Evolutionary conservation across 2,329 filamentous ascomycete species (phyloP).

Genomic region (Aspergillus piperis): DNA sequence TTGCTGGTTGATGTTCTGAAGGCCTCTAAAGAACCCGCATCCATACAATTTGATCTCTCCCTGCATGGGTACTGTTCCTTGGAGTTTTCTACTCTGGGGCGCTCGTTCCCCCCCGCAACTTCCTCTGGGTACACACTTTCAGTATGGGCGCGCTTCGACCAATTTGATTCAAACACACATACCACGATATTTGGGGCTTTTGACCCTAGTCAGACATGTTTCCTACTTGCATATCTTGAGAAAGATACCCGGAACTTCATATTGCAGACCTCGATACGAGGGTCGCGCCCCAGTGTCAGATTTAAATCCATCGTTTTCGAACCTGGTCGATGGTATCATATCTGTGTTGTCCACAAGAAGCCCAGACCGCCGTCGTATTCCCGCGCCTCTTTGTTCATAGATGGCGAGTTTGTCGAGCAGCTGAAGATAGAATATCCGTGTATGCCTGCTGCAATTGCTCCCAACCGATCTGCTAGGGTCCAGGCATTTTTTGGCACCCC

Average conservation of each 20-base stretch:
- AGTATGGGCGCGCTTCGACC: constrained; percentile 84
- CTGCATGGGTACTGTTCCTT: constrained; percentile 85
- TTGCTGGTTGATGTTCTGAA: constrained; percentile 75
- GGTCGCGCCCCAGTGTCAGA: constrained; percentile 81
- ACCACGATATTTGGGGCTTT: constrained; percentile 96
- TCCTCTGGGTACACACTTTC: constrained; percentile 85
- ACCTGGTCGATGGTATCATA: constrained; percentile 84
- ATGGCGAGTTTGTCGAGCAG: constrained; percentile 93
- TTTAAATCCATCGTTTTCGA: constrained; percentile 83
- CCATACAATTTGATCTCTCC: constrained; percentile 92
- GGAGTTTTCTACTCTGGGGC: constrained; percentile 82
- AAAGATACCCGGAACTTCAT: constrained; percentile 93
- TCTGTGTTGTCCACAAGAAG: constrained; percentile 81
- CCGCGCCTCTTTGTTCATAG: constrained; percentile 83
- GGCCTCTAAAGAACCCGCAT: constrained; percentile 73
- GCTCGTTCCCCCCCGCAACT: constrained; percentile 77
- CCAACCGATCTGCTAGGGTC: constrained; percentile 60
- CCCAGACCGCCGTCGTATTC: constrained; percentile 73
- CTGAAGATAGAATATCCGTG: constrained; percentile 84
- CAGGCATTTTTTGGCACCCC: constrained; percentile 95
- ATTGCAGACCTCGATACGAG: constrained; percentile 89
- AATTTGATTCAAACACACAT: constrained; percentile 80
- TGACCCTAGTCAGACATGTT: constrained; percentile 88
- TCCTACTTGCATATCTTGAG: constrained; percentile 89
- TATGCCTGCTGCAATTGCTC: constrained; percentile 64